Evolutionary conservation across 129 eudicot species (phyloP).

Genomic region (Scalesia atractyloides): DNA sequence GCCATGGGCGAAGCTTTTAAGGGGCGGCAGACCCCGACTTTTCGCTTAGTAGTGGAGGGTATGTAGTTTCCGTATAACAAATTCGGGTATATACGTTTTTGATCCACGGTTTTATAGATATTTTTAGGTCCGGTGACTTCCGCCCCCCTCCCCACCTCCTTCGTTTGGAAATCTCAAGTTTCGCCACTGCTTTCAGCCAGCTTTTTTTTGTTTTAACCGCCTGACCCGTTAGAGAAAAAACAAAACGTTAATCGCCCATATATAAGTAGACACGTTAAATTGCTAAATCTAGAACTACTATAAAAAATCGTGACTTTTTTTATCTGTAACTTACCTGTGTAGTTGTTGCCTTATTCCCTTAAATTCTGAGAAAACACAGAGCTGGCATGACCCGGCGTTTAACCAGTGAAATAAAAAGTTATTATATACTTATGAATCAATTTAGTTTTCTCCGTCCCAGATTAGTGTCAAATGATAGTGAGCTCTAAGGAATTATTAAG

Average conservation of each 20-base stretch:
- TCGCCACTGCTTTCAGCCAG: too few species aligned
- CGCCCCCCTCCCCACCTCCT: too few species aligned
- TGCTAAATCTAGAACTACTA: background rate
- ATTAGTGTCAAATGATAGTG: background rate
- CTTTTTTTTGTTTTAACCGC: background rate
- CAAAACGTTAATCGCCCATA: background rate
- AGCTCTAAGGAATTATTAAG: background rate
- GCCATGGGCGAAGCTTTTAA: too few species aligned
- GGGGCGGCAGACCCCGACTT: too few species aligned
- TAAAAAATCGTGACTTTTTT: background rate
- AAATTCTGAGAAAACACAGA: conserved; percentile 62
- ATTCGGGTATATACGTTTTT: too few species aligned
- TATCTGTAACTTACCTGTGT: conserved; percentile 55
- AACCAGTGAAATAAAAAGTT: background rate
- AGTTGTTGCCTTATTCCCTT: conserved; percentile 63
- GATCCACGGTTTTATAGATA: too few species aligned
- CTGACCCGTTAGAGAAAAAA: background rate
- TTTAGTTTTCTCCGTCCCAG: background rate
- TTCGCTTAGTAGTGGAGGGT: too few species aligned
- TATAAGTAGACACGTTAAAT: background rate
- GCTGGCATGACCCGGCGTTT: conserved; percentile 74
- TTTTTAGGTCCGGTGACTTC: too few species aligned
- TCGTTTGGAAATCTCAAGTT: too few species aligned
- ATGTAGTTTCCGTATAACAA: too few species aligned
- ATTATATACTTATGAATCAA: background rate